phyloP scores from a whole-genome alignment of 768 basidiomycete genomes.

The Kwoniella pini region DNA sequence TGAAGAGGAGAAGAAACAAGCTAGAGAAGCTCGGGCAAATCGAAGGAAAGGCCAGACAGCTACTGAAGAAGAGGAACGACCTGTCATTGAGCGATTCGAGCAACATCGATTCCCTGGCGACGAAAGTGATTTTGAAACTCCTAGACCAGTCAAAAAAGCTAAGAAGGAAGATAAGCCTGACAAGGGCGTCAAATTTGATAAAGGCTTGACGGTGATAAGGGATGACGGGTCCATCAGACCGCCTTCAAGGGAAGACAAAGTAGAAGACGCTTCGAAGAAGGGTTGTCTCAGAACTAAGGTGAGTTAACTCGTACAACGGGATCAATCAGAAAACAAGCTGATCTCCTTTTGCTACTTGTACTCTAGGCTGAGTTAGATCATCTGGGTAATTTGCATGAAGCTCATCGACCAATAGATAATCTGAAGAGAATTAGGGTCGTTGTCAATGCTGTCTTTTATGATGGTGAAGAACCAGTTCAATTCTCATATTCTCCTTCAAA shows the following conservation, averaged over 20 bases:
- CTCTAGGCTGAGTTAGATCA: constrained; percentile 44
- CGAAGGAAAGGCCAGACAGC: constrained; percentile 34
- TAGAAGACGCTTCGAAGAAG: constrained; percentile 3
- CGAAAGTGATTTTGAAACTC: constrained; percentile 48
- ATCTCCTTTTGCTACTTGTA: neutral
- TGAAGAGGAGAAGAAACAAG: constrained; percentile 40
- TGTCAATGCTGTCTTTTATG: constrained; percentile 46
- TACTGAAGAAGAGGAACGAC: constrained; percentile 9
- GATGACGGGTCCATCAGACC: constrained; percentile 26
- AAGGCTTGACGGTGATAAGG: constrained; percentile 46
- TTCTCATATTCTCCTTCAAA: constrained; percentile 9
- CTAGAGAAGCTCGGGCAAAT: constrained; percentile 39
- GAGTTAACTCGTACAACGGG: neutral
- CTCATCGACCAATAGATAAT: constrained; percentile 26
- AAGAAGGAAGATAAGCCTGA: neutral
- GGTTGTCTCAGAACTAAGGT: constrained; percentile 28
- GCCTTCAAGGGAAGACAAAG: constrained; percentile 4
- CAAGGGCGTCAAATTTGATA: constrained; percentile 52
- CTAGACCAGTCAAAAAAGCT: constrained; percentile 35
- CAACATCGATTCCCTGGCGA: constrained; percentile 48
- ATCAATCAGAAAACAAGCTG: neutral
- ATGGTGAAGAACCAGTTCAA: constrained; percentile 48
- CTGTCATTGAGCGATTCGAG: constrained; percentile 20
- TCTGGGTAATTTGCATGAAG: constrained; percentile 45
- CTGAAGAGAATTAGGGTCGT: constrained; percentile 40